These are phyloP conservation scores for Nymphaea thermarum DNA, from an alignment of 164 flowering plant species.

Conservation along the genomic window DNA sequence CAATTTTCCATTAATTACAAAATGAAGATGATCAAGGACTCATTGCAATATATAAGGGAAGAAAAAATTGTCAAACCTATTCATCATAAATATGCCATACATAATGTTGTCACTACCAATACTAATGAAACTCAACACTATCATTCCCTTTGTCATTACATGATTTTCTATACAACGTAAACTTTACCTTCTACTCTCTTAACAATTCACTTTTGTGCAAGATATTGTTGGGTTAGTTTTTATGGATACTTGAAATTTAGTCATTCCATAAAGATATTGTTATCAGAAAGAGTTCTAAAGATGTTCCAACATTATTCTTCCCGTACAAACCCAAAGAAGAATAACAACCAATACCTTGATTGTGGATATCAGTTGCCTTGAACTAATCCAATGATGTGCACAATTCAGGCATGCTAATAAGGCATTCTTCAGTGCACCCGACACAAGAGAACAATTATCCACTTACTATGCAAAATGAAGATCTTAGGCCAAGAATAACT, in stretches of 20 bases:
- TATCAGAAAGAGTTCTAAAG: neutral
- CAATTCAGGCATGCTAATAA: conserved; percentile 71
- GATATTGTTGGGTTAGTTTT: neutral
- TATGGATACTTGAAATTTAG: neutral
- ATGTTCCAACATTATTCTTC: neutral
- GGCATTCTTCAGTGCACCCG: conserved; percentile 62
- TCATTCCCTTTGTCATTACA: too few relatives aligned
- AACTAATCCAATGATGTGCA: conserved; percentile 27
- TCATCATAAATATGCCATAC: too few relatives aligned
- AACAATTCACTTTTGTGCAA: neutral
- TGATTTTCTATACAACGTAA: too few relatives aligned
- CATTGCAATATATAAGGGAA: too few relatives aligned
- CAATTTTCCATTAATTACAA: too few relatives aligned
- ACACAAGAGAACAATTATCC: conserved; percentile 46
- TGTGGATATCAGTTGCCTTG: too few relatives aligned
- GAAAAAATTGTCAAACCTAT: too few relatives aligned
- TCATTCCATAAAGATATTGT: neutral
- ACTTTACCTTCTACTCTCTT: neutral
- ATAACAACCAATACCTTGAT: neutral
- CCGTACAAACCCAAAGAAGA: neutral
- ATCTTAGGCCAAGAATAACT: conserved; percentile 80
- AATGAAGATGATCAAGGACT: too few relatives aligned
- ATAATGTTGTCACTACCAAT: too few relatives aligned
- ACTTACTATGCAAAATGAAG: conserved; percentile 42
- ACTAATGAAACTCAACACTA: too few relatives aligned